phyloP scores from a whole-genome alignment of 2,329 filamentous ascomycete genomes.

The Ophiostoma novo-ulmi region DNA sequence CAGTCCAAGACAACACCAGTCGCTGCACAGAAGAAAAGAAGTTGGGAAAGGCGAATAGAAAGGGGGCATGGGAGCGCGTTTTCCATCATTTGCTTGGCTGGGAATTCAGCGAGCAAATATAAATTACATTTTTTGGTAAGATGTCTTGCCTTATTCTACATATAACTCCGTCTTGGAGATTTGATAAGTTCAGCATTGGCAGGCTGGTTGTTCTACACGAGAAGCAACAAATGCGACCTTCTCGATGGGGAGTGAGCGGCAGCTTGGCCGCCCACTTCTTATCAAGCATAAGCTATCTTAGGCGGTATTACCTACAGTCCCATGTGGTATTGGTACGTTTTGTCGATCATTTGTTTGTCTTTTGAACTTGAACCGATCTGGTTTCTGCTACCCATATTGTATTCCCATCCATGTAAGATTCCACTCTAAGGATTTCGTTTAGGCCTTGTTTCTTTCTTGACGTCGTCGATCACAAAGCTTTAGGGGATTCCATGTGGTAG shows the following conservation, averaged over 20 bases:
- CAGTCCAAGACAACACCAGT: no score
- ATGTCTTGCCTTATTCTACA: neutral
- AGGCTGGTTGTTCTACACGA: neutral
- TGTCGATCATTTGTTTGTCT: neutral
- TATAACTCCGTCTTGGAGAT: neutral
- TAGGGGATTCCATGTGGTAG: no score
- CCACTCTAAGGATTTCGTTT: no score
- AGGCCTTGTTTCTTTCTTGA: no score
- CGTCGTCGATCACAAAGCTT: no score
- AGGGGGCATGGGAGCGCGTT: neutral
- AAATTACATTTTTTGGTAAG: neutral
- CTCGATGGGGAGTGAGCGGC: neutral
- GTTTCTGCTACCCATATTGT: no score
- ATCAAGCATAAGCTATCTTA: neutral
- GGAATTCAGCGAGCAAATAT: neutral
- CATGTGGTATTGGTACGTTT: neutral
- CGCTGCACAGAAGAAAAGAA: neutral
- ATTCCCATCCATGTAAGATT: no score
- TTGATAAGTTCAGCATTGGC: neutral
- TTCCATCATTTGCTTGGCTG: neutral
- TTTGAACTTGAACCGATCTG: no score
- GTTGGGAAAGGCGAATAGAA: neutral
- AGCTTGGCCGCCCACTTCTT: conserved; percentile 1
- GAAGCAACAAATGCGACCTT: neutral
- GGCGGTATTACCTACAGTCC: neutral